phyloP scores from a whole-genome alignment of 2,329 filamentous ascomycete genomes.

The Hypoxylon sp. region DNA sequence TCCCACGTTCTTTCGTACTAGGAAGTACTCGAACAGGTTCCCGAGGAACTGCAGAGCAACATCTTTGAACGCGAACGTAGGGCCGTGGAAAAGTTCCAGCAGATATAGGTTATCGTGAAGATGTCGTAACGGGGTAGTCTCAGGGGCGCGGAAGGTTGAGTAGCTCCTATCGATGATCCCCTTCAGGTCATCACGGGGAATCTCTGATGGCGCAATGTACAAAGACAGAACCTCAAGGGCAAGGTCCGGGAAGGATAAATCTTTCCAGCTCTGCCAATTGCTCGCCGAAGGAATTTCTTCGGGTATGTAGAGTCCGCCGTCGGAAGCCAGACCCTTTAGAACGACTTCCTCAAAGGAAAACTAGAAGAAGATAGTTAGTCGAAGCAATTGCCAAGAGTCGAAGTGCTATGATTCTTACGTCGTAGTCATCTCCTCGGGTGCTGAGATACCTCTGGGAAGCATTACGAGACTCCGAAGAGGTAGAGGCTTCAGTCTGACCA shows the following conservation, averaged over 20 bases:
- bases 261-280: slow-evolving; percentile 78
- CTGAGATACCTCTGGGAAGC: slow-evolving; percentile 64
- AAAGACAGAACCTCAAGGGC: slow-evolving; percentile 87
- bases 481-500: slow-evolving; percentile 51
- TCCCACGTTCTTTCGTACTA: slow-evolving; percentile 77
- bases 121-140: slow-evolving; percentile 84
- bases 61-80: slow-evolving; percentile 96
- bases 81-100: slow-evolving; percentile 95
- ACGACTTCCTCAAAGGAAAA: slow-evolving; percentile 93
- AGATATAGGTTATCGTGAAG: slow-evolving; percentile 84
- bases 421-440: slow-evolving; percentile 64
- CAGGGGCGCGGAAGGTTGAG: slow-evolving; percentile 83
- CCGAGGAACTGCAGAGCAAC: slow-evolving; percentile 93
- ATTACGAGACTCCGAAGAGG: slow-evolving; percentile 56
- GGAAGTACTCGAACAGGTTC: slow-evolving; percentile 94
- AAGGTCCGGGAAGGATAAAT: slow-evolving; percentile 83
- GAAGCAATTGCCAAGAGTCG: slow-evolving; percentile 26
- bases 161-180: slow-evolving; percentile 88
- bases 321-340: slow-evolving; percentile 86
- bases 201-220: slow-evolving; percentile 87
- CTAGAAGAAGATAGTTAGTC: slow-evolving; percentile 58
- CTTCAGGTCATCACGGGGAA: slow-evolving; percentile 82
- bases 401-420: slow-evolving; percentile 53
- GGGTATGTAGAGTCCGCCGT: slow-evolving; percentile 91
- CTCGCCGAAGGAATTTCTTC: slow-evolving; percentile 75